Percentiles rank a stretch among this genome's conserved stretches.
Conservation (phyloP, 352 stramenopile species). For the Globisporangium viniferum region DNA sequence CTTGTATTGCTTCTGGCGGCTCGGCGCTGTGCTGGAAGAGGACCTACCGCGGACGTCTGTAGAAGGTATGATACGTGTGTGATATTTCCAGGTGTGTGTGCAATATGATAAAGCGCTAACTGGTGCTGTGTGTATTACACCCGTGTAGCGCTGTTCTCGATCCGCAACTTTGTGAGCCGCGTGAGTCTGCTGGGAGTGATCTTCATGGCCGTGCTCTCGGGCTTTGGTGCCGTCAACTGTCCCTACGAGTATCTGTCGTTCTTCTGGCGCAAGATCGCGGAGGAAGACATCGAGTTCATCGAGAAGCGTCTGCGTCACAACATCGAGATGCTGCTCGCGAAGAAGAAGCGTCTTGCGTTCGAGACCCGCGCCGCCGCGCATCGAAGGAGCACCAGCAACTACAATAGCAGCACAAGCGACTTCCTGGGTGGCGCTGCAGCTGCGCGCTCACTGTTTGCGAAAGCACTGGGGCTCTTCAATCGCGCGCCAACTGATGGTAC, state of each 20-base stretch:
- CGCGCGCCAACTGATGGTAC: constrained; percentile 18
- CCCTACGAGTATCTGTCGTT: constrained; percentile 86
- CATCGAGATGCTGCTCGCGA: constrained; percentile 74
- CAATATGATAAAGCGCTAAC: not conserved
- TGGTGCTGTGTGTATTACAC: not conserved
- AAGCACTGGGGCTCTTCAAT: constrained; percentile 31
- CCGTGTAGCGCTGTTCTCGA: constrained; percentile 58
- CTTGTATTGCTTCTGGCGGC: constrained; percentile 73
- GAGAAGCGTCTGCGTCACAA: constrained; percentile 81
- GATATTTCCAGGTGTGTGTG: not conserved
- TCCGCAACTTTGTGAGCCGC: constrained; percentile 78
- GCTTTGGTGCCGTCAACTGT: constrained; percentile 81
- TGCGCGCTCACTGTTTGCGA: constrained; percentile 28
- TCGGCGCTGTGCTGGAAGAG: constrained; percentile 52
- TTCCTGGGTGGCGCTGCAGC: not conserved
- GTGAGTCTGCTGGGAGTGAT: constrained; percentile 78
- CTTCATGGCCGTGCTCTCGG: constrained; percentile 80
- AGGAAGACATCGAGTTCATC: constrained; percentile 81
- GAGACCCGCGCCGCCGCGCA: constrained; percentile 38
- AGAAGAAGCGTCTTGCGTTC: constrained; percentile 72
- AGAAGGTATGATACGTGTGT: constrained; percentile 28
- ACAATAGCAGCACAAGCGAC: not conserved
- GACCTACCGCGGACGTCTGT: constrained; percentile 38
- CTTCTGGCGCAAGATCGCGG: constrained; percentile 71
- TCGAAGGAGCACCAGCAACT: constrained; percentile 23